Percentiles rank a stretch among this genome's conserved stretches.
phyloP scores from a whole-genome alignment of 2,329 filamentous ascomycete species.

The Aspergillus versicolor region DNA sequence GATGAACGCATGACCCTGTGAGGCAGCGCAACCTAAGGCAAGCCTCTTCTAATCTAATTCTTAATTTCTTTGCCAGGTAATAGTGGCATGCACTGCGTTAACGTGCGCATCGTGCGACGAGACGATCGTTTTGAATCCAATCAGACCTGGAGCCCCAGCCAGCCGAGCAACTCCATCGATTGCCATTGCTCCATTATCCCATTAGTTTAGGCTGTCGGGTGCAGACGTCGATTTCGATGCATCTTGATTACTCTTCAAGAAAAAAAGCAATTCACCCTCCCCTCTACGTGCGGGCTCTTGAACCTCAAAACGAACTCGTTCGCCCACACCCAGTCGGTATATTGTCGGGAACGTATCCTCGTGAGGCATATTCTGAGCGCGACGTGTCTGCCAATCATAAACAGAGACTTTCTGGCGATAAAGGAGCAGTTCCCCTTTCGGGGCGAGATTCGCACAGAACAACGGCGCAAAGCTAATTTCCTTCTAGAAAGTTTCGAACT shows the following conservation, averaged over 20 bases:
- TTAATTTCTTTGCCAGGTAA: not conserved
- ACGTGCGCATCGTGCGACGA: constrained; percentile 1
- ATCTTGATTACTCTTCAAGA: not conserved
- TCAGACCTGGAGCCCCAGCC: not conserved
- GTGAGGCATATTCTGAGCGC: constrained; percentile 1
- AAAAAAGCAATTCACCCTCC: not conserved
- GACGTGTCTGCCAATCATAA: not conserved
- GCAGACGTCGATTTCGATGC: not conserved
- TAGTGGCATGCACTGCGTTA: not conserved
- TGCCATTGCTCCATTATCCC: not conserved
- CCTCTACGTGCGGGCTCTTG: not conserved
- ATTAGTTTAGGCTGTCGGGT: not conserved
- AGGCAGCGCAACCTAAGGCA: not conserved
- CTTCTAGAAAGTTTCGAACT: constrained; percentile 37
- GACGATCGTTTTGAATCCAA: constrained; percentile 5
- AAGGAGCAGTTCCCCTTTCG: not conserved
- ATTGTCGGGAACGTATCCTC: not conserved
- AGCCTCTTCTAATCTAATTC: not conserved
- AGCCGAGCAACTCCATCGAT: not conserved
- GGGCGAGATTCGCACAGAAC: constrained; percentile 1
- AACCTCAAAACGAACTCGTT: not conserved
- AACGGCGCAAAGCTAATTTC: constrained; percentile 31
- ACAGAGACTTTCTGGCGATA: not conserved
- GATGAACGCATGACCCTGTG: constrained; percentile 2
- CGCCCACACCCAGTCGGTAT: too few species aligned